Evolutionary conservation across 2,329 filamentous ascomycete genomes (phyloP).

Genomic region (Ceratocystis cubensis): DNA sequence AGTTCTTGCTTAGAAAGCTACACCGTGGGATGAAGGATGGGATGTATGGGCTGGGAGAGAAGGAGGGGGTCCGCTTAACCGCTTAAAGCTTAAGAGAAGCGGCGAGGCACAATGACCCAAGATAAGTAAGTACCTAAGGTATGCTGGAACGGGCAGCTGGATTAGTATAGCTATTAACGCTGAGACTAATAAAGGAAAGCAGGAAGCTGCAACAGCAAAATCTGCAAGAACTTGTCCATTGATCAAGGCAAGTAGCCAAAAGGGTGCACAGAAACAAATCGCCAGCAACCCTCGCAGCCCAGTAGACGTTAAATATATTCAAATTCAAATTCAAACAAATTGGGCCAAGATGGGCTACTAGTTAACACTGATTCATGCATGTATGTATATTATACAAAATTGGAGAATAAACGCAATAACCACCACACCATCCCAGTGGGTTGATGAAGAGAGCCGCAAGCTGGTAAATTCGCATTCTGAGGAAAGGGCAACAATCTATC

Average conservation of each 20-base stretch:
- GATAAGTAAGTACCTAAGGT: neutral
- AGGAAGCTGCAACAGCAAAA: neutral
- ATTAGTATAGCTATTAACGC: no score
- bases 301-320: no score
- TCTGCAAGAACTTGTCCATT: no score
- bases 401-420: neutral
- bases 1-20: slow-evolving; percentile 1
- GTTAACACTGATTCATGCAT: no score
- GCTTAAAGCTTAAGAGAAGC: neutral
- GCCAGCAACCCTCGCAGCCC: no score
- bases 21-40: neutral
- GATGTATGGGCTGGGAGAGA: neutral
- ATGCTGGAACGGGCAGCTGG: neutral
- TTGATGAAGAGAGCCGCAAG: slow-evolving; percentile 1
- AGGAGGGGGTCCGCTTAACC: slow-evolving; percentile 1
- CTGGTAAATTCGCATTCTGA: neutral
- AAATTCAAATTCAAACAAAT: no score
- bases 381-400: neutral
- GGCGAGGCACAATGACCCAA: neutral
- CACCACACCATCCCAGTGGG: neutral
- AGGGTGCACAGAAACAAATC: neutral
- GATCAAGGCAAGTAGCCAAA: neutral
- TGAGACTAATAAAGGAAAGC: no score
- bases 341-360: no score
- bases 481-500: neutral